Percentiles rank a stretch among this genome's conserved stretches.
phyloP scores from a whole-genome alignment of 2,329 filamentous ascomycete species.

The Xylaria sp. region DNA sequence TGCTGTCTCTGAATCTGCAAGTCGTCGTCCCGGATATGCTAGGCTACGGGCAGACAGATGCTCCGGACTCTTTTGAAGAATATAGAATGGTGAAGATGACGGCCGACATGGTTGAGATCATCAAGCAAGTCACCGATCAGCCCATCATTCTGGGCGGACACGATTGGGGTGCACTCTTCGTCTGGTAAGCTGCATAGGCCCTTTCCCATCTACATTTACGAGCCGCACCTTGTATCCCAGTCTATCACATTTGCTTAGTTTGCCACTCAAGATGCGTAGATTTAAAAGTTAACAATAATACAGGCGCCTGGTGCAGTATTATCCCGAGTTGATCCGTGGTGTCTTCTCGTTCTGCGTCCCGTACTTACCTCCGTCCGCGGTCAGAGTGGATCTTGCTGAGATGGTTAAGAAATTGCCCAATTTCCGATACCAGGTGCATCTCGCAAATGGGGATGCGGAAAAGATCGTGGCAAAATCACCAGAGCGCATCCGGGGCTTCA shows the following conservation, averaged over 20 bases:
- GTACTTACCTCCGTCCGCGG: conserved; percentile 65
- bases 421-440: conserved; percentile 87
- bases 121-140: conserved; percentile 62
- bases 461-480: conserved; percentile 61
- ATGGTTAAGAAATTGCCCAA: conserved; percentile 70
- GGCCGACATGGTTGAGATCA: conserved; percentile 79
- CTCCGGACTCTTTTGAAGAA: conserved; percentile 68
- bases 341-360: conserved; percentile 87
- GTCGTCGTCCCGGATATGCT: conserved; percentile 89
- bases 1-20: conserved; percentile 77
- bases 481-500: conserved; percentile 73
- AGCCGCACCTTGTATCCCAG: neutral
- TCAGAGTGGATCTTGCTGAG: conserved; percentile 68
- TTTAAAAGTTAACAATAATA: conserved; percentile 10
- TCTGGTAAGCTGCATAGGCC: conserved; percentile 60
- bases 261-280: neutral
- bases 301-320: conserved; percentile 74
- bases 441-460: conserved; percentile 76
- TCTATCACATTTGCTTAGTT: neutral
- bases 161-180: conserved; percentile 88
- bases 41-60: conserved; percentile 83
- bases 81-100: conserved; percentile 80
- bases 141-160: conserved; percentile 87
- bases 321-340: conserved; percentile 76
- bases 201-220: neutral